Base-by-base conservation (phyloP, 2,329 filamentous ascomycete genomes). In the Falciphora oryzae region DNA sequence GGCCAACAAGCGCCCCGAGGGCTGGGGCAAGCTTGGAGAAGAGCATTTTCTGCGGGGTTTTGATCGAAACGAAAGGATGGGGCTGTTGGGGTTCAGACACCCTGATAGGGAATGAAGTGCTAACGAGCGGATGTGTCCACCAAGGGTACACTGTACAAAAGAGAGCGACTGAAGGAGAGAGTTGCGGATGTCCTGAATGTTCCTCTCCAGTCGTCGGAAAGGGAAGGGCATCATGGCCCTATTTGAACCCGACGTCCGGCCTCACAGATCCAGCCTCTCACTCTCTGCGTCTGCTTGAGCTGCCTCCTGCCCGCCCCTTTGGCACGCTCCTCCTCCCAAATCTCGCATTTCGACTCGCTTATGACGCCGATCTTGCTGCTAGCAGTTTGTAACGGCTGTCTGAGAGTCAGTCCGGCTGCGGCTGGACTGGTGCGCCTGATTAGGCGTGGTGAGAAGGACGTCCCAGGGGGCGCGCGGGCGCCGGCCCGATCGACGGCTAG, bases 1-100 rank as follows among this genome's bases (percentile, higher is more conserved):
- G 59, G 56, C 66, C 64, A 16, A 65, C 44, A 59, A 69, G 53
- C 4, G 66, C 67, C 63, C 65, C 67, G 44, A 67, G 32, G 31
- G 64, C 31, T 44, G 68, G 66, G 38, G 64, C 61, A 53, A 63
- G 57, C 27, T 53, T 63, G 22, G 65, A 63, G 35, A 67, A 65
- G 38, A 66, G 53, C 67, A 69, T 69, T 18, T 18, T 27, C 28
- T 32, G 22, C n/a, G 32, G 35, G 38, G 25, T 11, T 16, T 60
- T 60, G 28, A 4, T 31, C 10, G 2, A 14, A 57, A 60, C 14
- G 13, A 35, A 22, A 16, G 57, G 14, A 58, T 13, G n/a, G 57
- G 44, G 44, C 18, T 53, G 44, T 4, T 3, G 22, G 10, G 44
- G 8, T n/a, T 22, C 44, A 53, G 44, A 11, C 22, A 4, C 22